Conservation (phyloP, 2,329 filamentous ascomycete genomes). For the Pseudogymnoascus sp. region DNA sequence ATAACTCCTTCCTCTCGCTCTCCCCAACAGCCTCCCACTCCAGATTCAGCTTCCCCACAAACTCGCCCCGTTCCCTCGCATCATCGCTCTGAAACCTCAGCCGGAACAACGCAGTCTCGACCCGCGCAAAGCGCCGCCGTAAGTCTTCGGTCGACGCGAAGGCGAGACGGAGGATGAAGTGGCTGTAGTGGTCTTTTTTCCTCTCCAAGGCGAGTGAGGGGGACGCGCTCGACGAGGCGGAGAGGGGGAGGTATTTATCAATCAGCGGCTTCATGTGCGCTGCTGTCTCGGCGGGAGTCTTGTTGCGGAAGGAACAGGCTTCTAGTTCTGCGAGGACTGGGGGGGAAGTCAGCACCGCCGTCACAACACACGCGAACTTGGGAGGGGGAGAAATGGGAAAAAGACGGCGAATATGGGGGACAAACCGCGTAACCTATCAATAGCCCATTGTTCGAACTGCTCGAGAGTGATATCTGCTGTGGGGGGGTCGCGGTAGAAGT, state of each 20-base stretch:
- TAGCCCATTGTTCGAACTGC: slow-evolving; percentile 98
- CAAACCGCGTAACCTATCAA: slow-evolving; percentile 75
- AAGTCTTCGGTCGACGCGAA: slow-evolving; percentile 90
- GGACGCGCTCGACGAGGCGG: slow-evolving; percentile 60
- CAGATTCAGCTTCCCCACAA: slow-evolving; percentile 69
- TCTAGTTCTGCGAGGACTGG: slow-evolving; percentile 81
- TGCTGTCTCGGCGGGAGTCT: slow-evolving; percentile 70
- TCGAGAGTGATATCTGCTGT: slow-evolving; percentile 93
- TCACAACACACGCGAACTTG: not conserved
- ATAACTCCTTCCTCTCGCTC: slow-evolving; percentile 56
- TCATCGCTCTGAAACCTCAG: slow-evolving; percentile 75
- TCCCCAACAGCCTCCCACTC: slow-evolving; percentile 79
- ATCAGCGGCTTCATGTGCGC: slow-evolving; percentile 79
- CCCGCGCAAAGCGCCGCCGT: slow-evolving; percentile 72
- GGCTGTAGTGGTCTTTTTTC: slow-evolving; percentile 93
- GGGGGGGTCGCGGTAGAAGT: slow-evolving; percentile 82
- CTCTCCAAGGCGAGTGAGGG: slow-evolving; percentile 61
- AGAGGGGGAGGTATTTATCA: slow-evolving; percentile 77
- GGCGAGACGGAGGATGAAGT: slow-evolving; percentile 90
- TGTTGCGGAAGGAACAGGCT: slow-evolving; percentile 92
- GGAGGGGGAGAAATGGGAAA: not conserved
- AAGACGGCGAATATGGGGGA: slow-evolving; percentile 6
- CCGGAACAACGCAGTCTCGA: slow-evolving; percentile 85
- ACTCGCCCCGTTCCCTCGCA: slow-evolving; percentile 61
- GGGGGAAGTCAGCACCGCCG: slow-evolving; percentile 32